Evolutionary conservation across 805 yeast species (phyloP).

Genomic region (Grigorovia yakushimaensis): DNA sequence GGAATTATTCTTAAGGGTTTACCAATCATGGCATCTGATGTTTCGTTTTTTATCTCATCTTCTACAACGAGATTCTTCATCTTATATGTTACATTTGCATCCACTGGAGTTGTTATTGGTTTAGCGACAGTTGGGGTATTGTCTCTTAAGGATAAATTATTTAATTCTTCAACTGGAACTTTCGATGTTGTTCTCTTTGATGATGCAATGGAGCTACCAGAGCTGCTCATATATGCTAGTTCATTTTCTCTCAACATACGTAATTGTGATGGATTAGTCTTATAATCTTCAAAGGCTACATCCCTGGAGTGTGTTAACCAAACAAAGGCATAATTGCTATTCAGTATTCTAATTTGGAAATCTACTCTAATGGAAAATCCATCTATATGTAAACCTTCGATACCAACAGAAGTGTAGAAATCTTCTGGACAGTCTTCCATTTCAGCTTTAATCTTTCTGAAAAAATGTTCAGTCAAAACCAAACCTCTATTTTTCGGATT

Average conservation of each 20-base stretch:
- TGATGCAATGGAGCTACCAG: constrained; percentile 20
- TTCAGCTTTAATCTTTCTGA: constrained; percentile 56
- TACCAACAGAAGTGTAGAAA: constrained; percentile 55
- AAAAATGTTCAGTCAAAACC: constrained; percentile 85
- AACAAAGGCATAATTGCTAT: constrained; percentile 46
- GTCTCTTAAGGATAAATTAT: background rate
- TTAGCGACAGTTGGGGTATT: background rate
- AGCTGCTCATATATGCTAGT: constrained; percentile 20
- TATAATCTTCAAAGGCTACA: constrained; percentile 26
- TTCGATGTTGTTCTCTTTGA: constrained; percentile 20
- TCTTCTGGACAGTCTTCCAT: constrained; percentile 36
- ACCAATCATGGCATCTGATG: background rate
- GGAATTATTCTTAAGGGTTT: constrained; percentile 1
- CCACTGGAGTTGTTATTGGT: background rate
- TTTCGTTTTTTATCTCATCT: background rate
- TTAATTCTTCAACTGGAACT: constrained; percentile 13
- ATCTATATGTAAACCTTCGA: constrained; percentile 59
- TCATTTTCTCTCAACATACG: constrained; percentile 33
- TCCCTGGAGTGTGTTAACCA: constrained; percentile 82
- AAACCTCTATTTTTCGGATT: constrained; percentile 45
- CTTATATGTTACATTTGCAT: constrained; percentile 1
- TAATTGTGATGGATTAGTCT: constrained; percentile 33
- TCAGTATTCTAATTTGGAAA: constrained; percentile 67
- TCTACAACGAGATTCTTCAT: background rate
- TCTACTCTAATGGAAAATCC: constrained; percentile 61